phyloP scores from a whole-genome alignment of 257 asterid species.

The Solanum virginianum region DNA sequence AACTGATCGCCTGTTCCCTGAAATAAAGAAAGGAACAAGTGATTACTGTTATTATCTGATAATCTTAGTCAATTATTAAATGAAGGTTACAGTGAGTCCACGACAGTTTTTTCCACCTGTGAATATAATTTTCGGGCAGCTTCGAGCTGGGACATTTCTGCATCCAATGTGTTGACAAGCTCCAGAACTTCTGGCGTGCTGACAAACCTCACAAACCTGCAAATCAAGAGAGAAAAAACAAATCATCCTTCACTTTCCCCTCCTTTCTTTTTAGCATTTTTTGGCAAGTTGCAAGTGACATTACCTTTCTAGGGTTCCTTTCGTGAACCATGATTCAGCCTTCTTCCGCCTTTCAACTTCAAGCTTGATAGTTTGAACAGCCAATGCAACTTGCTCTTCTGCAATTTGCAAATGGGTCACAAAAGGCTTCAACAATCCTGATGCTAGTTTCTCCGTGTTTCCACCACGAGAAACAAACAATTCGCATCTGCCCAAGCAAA shows the following conservation, averaged over 20 bases:
- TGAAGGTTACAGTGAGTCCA: neutral
- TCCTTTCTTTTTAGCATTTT: neutral
- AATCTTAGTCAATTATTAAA: neutral
- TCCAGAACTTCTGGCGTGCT: conserved; percentile 88
- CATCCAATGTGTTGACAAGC: conserved; percentile 56
- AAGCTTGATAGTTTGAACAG: conserved; percentile 67
- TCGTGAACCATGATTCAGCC: conserved; percentile 79
- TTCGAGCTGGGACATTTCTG: conserved; percentile 90
- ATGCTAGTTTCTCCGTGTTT: conserved; percentile 74
- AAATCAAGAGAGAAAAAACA: neutral
- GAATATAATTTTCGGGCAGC: conserved; percentile 75
- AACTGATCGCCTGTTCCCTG: conserved; percentile 69
- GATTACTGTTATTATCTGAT: neutral
- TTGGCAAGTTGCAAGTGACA: conserved; percentile 1
- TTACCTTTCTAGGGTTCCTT: conserved; percentile 95
- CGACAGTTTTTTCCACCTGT: conserved; percentile 29
- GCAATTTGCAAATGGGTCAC: conserved; percentile 60
- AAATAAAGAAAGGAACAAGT: conserved; percentile 3
- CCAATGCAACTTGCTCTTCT: conserved; percentile 66
- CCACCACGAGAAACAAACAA: conserved; percentile 71
- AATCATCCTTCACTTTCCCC: neutral
- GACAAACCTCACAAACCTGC: conserved; percentile 85
- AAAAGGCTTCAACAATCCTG: conserved; percentile 86
- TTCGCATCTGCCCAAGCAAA: conserved; percentile 57
- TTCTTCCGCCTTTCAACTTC: conserved; percentile 45